Conservation (phyloP, 441 rosid genomes). For the Jatropha multifida region DNA sequence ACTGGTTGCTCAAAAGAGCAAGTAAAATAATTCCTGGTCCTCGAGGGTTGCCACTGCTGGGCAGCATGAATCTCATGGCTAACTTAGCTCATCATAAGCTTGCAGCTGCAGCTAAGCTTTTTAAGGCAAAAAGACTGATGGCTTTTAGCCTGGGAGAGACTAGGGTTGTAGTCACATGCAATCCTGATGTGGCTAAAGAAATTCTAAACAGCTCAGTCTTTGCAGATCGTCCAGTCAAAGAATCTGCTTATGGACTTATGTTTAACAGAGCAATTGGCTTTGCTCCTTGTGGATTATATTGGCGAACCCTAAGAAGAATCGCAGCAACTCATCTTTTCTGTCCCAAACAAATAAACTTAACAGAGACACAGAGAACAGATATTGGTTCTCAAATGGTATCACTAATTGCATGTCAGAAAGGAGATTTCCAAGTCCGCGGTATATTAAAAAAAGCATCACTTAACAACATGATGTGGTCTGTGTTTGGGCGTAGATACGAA, state of each 20-base stretch:
- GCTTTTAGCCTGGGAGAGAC: conserved; percentile 54
- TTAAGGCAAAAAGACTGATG: conserved; percentile 41
- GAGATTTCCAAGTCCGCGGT: conserved; percentile 30
- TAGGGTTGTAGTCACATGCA: conserved; percentile 32
- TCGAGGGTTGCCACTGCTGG: conserved; percentile 41
- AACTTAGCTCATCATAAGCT: conserved; percentile 45
- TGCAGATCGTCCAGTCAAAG: conserved; percentile 53
- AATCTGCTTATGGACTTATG: conserved; percentile 48
- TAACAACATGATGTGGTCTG: conserved; percentile 59
- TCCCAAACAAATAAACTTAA: conserved; percentile 39
- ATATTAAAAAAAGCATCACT: conserved; percentile 53
- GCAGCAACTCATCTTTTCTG: conserved; percentile 47
- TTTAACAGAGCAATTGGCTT: conserved; percentile 57
- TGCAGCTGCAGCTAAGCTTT: conserved; percentile 26
- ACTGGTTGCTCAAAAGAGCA: conserved; percentile 15
- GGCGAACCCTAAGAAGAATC: conserved; percentile 47
- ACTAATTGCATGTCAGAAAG: conserved; percentile 24
- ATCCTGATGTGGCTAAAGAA: conserved; percentile 48
- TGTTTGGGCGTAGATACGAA: conserved; percentile 47
- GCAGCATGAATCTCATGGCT: conserved; percentile 48
- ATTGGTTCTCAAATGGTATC: conserved; percentile 49
- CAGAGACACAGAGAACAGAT: conserved; percentile 36
- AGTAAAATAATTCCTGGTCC: conserved; percentile 43
- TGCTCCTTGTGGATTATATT: conserved; percentile 52
- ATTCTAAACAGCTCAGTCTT: conserved; percentile 49